Percentiles rank a stretch among this genome's conserved stretches.
Evolutionary conservation across 371 early-diverging fungal species (phyloP).

Genomic region (Circinella minor): DNA sequence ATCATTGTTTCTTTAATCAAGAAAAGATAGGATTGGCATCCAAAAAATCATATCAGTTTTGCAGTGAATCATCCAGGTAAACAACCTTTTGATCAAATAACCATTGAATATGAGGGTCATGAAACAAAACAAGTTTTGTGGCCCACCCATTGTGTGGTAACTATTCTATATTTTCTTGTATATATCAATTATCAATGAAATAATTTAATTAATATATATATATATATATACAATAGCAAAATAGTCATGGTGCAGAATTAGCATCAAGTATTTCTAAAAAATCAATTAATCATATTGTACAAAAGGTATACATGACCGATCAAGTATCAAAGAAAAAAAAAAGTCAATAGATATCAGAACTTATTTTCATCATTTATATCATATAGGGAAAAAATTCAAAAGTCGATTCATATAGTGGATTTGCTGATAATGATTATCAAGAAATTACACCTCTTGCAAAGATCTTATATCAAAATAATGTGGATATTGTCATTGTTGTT

Average conservation of each 20-base stretch:
- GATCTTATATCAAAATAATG: constrained; percentile 32
- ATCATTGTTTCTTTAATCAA: background rate
- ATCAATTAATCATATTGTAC: constrained; percentile 27
- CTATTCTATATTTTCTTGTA: background rate
- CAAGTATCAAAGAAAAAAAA: no score
- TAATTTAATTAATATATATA: no score
- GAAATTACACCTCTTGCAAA: constrained; percentile 42
- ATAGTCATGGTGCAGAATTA: constrained; percentile 31
- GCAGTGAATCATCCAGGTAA: constrained; percentile 37
- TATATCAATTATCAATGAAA: no score
- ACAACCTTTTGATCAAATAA: constrained; percentile 31
- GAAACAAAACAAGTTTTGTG: constrained; percentile 35
- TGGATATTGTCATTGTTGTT: constrained; percentile 38
- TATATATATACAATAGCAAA: constrained; percentile 27
- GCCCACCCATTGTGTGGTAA: constrained; percentile 55
- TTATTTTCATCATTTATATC: background rate
- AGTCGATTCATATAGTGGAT: constrained; percentile 53
- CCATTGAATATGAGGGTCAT: constrained; percentile 34
- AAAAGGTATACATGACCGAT: constrained; percentile 17
- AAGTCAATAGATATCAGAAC: background rate
- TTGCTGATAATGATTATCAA: constrained; percentile 47
- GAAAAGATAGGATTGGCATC: constrained; percentile 48
- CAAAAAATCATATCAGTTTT: constrained; percentile 46
- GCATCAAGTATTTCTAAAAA: constrained; percentile 10
- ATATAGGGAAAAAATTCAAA: constrained; percentile 30